These are phyloP conservation scores for Cercospora canescens DNA, from an alignment of 2,329 filamentous ascomycete species.

Conservation along the genomic window DNA sequence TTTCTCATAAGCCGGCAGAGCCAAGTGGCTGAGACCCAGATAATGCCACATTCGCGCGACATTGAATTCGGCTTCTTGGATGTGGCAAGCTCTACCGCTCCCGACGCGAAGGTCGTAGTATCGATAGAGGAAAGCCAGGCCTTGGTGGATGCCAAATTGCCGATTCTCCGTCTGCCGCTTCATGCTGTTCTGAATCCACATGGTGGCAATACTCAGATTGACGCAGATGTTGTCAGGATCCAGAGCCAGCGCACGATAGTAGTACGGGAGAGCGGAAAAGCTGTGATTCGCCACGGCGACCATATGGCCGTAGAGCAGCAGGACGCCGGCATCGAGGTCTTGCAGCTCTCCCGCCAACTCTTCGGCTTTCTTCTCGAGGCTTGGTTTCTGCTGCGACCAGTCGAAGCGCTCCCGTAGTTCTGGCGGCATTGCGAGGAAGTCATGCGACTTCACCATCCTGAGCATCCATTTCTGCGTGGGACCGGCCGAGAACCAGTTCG, in stretches of 20 bases:
- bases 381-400: conserved; percentile 42
- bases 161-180: conserved; percentile 89
- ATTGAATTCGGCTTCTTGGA: conserved; percentile 81
- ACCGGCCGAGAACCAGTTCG: conserved; percentile 75
- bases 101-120: conserved; percentile 65
- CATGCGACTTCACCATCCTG: conserved; percentile 87
- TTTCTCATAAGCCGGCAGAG: conserved; percentile 68
- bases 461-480: conserved; percentile 88
- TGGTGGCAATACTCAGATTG: conserved; percentile 76
- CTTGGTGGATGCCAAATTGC: conserved; percentile 84
- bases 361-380: conserved; percentile 35
- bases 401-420: conserved; percentile 48
- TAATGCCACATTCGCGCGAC: conserved; percentile 74
- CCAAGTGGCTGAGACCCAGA: conserved; percentile 71
- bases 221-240: conserved; percentile 76
- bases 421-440: conserved; percentile 63
- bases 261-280: conserved; percentile 83
- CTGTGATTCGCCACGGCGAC: conserved; percentile 82
- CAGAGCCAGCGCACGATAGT: conserved; percentile 65
- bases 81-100: conserved; percentile 44
- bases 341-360: conserved; percentile 20
- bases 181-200: conserved; percentile 84
- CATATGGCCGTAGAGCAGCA: conserved; percentile 81
- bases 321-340: conserved; percentile 71
- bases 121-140: conserved; percentile 73